Conservation (phyloP, 257 asterid genomes). For the Plantago ovata region DNA sequence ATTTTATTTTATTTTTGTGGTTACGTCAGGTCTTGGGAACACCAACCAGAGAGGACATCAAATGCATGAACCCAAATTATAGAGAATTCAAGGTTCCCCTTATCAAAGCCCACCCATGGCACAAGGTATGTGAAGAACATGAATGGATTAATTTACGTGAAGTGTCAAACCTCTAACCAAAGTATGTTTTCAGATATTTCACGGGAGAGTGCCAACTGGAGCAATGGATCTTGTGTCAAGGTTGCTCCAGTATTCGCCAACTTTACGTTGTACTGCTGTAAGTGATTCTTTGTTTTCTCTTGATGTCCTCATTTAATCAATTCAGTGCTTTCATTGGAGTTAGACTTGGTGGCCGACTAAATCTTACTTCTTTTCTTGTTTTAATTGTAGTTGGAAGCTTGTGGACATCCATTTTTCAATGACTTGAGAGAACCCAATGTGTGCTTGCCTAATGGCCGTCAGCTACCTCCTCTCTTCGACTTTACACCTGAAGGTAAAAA, state of each 20-base stretch:
- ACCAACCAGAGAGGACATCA: constrained; percentile 59
- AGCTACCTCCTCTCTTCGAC: constrained; percentile 79
- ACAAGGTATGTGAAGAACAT: constrained; percentile 38
- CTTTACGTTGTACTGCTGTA: constrained; percentile 45
- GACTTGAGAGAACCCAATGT: constrained; percentile 64
- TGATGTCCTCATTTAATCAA: neutral
- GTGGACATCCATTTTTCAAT: constrained; percentile 92
- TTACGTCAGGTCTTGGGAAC: constrained; percentile 46
- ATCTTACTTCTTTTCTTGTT: too few relatives aligned
- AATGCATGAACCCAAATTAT: constrained; percentile 59
- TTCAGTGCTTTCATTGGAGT: neutral
- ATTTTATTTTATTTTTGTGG: neutral
- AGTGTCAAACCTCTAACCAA: constrained; percentile 7
- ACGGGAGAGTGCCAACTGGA: constrained; percentile 38
- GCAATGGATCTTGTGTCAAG: constrained; percentile 50
- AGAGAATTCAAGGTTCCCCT: constrained; percentile 50
- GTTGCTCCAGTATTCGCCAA: constrained; percentile 53
- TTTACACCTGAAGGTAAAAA: constrained; percentile 81
- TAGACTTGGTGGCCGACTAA: neutral
- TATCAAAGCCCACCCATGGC: constrained; percentile 58
- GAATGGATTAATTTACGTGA: neutral
- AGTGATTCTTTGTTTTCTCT: constrained; percentile 11
- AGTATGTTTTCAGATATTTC: constrained; percentile 34
- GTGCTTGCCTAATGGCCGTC: constrained; percentile 64
- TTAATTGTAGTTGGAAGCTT: constrained; percentile 79